Conservation (phyloP, 2,329 filamentous ascomycete species). For the Fusarium newnesense region DNA sequence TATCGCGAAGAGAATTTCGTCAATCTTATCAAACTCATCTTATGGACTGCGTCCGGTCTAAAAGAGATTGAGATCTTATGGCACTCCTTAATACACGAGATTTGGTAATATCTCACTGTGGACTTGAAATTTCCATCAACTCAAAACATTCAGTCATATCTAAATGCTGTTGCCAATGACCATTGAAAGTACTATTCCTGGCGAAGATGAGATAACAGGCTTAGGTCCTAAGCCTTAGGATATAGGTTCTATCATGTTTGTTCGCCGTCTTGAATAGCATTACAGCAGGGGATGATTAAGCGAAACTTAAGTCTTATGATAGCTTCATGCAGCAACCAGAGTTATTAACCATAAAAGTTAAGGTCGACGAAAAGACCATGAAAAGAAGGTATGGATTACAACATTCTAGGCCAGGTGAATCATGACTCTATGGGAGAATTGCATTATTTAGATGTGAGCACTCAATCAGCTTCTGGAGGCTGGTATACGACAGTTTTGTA, state of each 20-base stretch:
- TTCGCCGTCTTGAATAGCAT: not conserved
- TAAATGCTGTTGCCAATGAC: not conserved
- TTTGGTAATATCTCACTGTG: not conserved
- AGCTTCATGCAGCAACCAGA: not conserved
- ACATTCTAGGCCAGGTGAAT: not conserved
- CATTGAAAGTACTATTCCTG: not conserved
- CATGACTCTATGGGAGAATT: not conserved
- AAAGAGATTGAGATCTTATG: not conserved
- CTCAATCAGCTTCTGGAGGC: not conserved
- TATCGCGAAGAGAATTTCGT: not conserved
- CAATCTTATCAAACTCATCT: constrained; percentile 9
- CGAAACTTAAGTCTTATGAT: not conserved
- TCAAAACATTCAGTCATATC: not conserved
- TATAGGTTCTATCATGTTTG: not conserved
- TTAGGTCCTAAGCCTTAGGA: too few species aligned
- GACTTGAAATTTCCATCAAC: not conserved
- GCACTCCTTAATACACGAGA: not conserved
- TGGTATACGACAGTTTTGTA: not conserved
- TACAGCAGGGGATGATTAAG: not conserved
- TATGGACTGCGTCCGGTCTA: not conserved
- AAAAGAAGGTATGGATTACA: not conserved
- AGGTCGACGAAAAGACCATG: not conserved
- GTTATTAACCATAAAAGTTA: not conserved
- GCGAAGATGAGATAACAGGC: not conserved
- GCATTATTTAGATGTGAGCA: not conserved